Conservation (phyloP, 441 rosid species). For the Erodium moschatum region DNA sequence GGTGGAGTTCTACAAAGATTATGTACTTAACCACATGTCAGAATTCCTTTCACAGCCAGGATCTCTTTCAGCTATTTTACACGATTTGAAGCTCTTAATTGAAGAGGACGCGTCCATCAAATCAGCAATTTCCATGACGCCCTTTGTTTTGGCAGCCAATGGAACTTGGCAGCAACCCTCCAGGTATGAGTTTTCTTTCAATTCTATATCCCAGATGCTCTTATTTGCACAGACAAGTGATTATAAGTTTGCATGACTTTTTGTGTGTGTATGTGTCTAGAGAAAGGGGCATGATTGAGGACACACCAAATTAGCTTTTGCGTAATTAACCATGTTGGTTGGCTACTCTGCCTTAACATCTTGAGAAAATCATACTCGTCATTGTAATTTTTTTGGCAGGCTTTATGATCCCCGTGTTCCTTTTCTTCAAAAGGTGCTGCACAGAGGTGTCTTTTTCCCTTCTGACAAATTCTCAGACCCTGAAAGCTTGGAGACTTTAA, state of each 20-base stretch:
- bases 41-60: slow-evolving; percentile 63
- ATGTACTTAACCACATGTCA: slow-evolving; percentile 82
- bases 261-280: slow-evolving; percentile 7
- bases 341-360: not conserved
- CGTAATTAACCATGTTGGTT: too few species aligned
- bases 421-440: slow-evolving; percentile 59
- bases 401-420: slow-evolving; percentile 92
- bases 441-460: slow-evolving; percentile 74
- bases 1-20: slow-evolving; percentile 70
- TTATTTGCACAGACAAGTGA: not conserved
- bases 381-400: slow-evolving; percentile 43
- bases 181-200: slow-evolving; percentile 37
- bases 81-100: slow-evolving; percentile 66
- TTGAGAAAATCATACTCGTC: slow-evolving; percentile 10
- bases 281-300: not conserved
- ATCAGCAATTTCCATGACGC: slow-evolving; percentile 46
- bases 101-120: slow-evolving; percentile 57
- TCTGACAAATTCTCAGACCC: slow-evolving; percentile 66
- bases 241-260: not conserved
- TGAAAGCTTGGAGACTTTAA: slow-evolving; percentile 64
- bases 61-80: slow-evolving; percentile 61
- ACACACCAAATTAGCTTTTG: slow-evolving; percentile 4
- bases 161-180: slow-evolving; percentile 94
- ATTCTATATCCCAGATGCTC: not conserved
- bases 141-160: slow-evolving; percentile 80